Percentiles rank a stretch among this genome's conserved stretches.
Conservation (phyloP, 352 stramenopile species). For the Phytophthora tentaculata region DNA sequence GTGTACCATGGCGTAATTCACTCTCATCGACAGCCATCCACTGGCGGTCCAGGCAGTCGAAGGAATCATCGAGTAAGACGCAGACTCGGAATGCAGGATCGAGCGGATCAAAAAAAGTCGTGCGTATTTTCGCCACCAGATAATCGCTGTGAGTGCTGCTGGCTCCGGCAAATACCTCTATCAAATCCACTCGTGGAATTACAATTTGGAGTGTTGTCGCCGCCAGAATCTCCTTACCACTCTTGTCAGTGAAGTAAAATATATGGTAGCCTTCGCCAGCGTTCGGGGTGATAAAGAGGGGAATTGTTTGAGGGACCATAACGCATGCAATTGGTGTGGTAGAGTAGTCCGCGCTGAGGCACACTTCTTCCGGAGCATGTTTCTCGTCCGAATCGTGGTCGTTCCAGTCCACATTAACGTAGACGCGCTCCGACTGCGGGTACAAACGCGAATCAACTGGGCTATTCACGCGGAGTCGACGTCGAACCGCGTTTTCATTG, state of each 20-base stretch:
- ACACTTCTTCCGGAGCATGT: constrained; percentile 35
- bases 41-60: constrained; percentile 47
- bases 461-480: constrained; percentile 35
- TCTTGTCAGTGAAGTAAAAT: constrained; percentile 46
- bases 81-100: constrained; percentile 51
- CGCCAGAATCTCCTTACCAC: constrained; percentile 36
- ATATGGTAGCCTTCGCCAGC: constrained; percentile 43
- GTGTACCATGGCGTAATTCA: constrained; percentile 10
- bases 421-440: constrained; percentile 44
- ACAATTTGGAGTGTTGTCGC: constrained; percentile 51
- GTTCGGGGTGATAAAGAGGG: constrained; percentile 42
- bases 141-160: constrained; percentile 8
- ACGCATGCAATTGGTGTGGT: constrained; percentile 32
- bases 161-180: constrained; percentile 26
- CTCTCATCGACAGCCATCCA: constrained; percentile 36
- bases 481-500: constrained; percentile 1
- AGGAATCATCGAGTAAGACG: constrained; percentile 46
- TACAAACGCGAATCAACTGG: constrained; percentile 38
- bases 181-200: constrained; percentile 38
- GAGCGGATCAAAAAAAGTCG: constrained; percentile 47
- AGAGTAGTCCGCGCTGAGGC: constrained; percentile 42
- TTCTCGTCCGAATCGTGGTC: constrained; percentile 12
- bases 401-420: constrained; percentile 53
- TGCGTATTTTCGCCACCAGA: constrained; percentile 41
- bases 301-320: constrained; percentile 35